Conservation (phyloP, 23 red algal genomes). For the Gracilariopsis chorda region DNA sequence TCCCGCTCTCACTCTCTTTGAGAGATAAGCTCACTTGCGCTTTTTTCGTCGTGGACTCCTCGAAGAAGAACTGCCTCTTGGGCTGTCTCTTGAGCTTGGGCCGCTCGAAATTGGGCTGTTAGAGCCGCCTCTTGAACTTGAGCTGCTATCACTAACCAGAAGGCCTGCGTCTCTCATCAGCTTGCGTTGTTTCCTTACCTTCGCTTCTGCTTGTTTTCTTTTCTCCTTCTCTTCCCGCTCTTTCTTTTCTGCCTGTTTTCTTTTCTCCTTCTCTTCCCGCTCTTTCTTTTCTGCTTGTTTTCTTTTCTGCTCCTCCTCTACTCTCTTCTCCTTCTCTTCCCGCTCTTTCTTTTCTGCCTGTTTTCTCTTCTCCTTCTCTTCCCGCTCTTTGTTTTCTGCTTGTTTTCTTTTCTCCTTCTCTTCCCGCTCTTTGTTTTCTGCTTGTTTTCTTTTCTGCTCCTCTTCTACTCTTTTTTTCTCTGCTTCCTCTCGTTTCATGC, state of each 20-base stretch:
- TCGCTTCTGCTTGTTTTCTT: background rate
- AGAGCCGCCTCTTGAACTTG: background rate
- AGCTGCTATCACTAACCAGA: background rate
- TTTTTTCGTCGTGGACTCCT: background rate
- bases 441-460: background rate
- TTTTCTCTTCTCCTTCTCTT: too few species aligned
- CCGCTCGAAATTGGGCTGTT: too few species aligned
- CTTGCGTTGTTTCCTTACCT: background rate
- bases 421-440: background rate
- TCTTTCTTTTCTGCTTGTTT: too few species aligned
- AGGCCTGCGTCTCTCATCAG: background rate
- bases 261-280: too few species aligned
- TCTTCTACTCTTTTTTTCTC: background rate
- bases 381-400: too few species aligned
- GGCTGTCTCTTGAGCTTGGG: background rate
- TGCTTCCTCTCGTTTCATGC: background rate
- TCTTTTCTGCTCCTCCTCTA: too few species aligned
- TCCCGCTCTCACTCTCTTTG: too few species aligned
- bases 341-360: too few species aligned
- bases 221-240: too few species aligned
- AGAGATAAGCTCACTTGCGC: background rate
- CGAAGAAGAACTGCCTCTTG: too few species aligned
- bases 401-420: background rate
- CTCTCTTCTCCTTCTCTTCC: too few species aligned
- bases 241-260: too few species aligned